Percentiles rank a stretch among this genome's conserved stretches.
Conservation (phyloP, 495 filamentous ascomycete genomes). For the Lophiostoma macrostomum region DNA sequence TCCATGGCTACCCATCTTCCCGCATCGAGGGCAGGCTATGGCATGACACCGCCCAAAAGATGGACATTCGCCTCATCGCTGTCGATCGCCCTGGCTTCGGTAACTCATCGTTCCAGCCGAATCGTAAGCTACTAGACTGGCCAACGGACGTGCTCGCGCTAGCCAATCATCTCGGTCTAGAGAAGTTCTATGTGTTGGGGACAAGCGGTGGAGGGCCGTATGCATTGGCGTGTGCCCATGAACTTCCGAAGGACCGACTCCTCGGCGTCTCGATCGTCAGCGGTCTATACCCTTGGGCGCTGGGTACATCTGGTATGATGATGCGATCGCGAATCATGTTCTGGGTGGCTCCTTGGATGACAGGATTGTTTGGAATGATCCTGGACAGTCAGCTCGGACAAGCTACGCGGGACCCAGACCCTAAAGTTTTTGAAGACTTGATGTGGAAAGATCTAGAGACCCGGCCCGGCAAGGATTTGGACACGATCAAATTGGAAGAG, state of each 20-base stretch:
- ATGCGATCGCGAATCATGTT: neutral
- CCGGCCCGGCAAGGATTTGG: neutral
- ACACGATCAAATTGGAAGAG: neutral
- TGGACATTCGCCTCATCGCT: neutral
- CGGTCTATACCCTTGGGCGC: conserved; percentile 2
- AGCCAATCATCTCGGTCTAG: conserved; percentile 7
- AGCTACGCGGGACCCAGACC: conserved; percentile 5
- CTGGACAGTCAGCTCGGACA: conserved; percentile 2
- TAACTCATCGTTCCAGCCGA: conserved; percentile 5
- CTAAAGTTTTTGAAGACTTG: conserved; percentile 9
- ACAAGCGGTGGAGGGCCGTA: conserved; percentile 16
- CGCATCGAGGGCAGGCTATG: conserved; percentile 7
- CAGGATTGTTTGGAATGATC: neutral
- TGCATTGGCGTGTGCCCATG: conserved; percentile 9
- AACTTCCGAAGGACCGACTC: conserved; percentile 10
- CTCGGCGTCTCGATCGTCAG: neutral
- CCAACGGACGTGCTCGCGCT: conserved; percentile 8
- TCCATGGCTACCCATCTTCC: conserved; percentile 13
- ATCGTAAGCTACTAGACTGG: conserved; percentile 17
- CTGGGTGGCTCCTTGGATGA: conserved; percentile 10
- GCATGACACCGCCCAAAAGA: neutral
- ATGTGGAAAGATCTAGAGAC: neutral
- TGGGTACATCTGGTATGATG: conserved; percentile 4
- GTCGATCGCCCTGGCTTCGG: conserved; percentile 7
- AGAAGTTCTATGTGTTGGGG: conserved; percentile 15